Conservation (phyloP, 495 filamentous ascomycete genomes). For the Pseudomonodictys pantanalensis region DNA sequence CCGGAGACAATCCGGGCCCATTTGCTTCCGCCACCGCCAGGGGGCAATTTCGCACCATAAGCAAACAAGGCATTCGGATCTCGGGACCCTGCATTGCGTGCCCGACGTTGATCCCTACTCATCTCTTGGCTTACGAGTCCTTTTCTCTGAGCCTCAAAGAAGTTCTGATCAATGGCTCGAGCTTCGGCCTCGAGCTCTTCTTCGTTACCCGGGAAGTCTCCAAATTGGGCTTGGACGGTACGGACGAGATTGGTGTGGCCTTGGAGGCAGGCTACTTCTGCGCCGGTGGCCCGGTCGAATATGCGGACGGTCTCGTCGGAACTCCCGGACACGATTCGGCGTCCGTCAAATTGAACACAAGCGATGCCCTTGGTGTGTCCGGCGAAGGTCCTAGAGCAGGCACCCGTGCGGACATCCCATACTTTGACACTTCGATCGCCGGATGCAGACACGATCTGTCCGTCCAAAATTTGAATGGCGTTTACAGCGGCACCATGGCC, state of each 20-base stretch:
- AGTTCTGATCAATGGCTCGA: constrained; percentile 65
- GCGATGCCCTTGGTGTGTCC: constrained; percentile 96
- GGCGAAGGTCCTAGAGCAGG: constrained; percentile 69
- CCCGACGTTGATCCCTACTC: constrained; percentile 47
- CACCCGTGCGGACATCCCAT: constrained; percentile 83
- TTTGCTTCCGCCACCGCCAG: constrained; percentile 79
- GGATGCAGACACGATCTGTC: constrained; percentile 88
- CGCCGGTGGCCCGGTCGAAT: constrained; percentile 77
- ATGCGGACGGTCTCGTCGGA: constrained; percentile 94
- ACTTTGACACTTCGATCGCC: constrained; percentile 89
- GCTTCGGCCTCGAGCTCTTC: constrained; percentile 71
- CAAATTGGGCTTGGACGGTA: constrained; percentile 91
- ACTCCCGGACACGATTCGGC: constrained; percentile 92
- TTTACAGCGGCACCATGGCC: constrained; percentile 93
- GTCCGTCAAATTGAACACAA: constrained; percentile 95
- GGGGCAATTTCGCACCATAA: constrained; percentile 77
- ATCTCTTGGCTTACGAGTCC: constrained; percentile 49
- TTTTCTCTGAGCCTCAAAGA: constrained; percentile 64
- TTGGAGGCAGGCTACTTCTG: constrained; percentile 81
- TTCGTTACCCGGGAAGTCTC: constrained; percentile 75
- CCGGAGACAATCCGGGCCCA: constrained; percentile 91
- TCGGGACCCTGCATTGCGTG: constrained; percentile 71
- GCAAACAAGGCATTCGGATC: constrained; percentile 73
- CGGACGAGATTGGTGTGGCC: constrained; percentile 82
- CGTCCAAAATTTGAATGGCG: constrained; percentile 83